Base-by-base conservation (phyloP, 139 green algal genomes). In the Chlamydomonas schloesseri region DNA sequence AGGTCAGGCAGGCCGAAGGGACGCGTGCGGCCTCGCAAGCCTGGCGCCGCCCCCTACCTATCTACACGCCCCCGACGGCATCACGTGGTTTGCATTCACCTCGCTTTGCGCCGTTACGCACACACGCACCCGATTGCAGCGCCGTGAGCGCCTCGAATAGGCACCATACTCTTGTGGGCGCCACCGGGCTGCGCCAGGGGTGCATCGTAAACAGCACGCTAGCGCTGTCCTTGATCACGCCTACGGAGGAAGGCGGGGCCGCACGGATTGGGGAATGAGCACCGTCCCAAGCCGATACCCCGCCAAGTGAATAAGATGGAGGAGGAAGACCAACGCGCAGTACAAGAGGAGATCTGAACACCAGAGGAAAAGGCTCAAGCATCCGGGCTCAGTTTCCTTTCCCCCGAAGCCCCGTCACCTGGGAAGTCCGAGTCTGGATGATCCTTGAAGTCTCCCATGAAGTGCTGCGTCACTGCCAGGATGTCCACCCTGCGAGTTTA, bases 191-290 rank as follows among this genome's bases (percentile, higher is more conserved):
- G 14, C 64, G n/a, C 81, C 68, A 77, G 20, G 81, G 81, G 69
- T 71, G 36, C 11, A 87, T 77, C 0, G 81, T 80, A 70, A 87
- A 87, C 65, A 87, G 50, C 46, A 87, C 81, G 28, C 24, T 31
- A 23, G 18, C 18, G 60, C 18, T n/a, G 60, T 23, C 60, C 18
- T 24, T 23, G 60, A 67, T 67, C 18, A 67, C 60, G 47, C 81
- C 36, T 80, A 24, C 31, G 72, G 50, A 11, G 47, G 29, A 20
- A 26, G 34, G 9, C 5, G 71, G 69, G 11, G 50, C 11, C 50
- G n/a, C n/a, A n/a, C n/a, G n/a, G n/a, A n/a, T n/a, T n/a, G n/a
- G n/a, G n/a, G n/a, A n/a, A n/a, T n/a, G n/a, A n/a, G n/a, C n/a
- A n/a, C n/a, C n/a, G n/a, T n/a, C n/a, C n/a, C n/a, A n/a, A n/a